These are phyloP conservation scores for Hypsizygus marmoreus DNA, from an alignment of 768 basidiomycete species.

Conservation along the genomic window DNA sequence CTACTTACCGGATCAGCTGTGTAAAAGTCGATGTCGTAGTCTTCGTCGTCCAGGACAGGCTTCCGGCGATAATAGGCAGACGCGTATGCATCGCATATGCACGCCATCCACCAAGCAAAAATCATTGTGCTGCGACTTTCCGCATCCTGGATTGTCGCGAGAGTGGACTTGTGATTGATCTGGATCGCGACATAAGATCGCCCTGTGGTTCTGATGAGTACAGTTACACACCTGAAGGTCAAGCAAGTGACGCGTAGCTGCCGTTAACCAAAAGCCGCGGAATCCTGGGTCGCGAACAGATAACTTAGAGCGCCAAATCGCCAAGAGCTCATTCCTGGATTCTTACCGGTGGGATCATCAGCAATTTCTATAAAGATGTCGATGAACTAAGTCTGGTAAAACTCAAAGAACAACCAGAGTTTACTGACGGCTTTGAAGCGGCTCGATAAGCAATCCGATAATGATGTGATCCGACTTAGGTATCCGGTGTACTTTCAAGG, in stretches of 20 bases:
- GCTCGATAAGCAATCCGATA: slow-evolving; percentile 79
- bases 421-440: slow-evolving; percentile 83
- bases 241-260: slow-evolving; percentile 75
- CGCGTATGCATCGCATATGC: slow-evolving; percentile 80
- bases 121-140: slow-evolving; percentile 84
- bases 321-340: slow-evolving; percentile 14
- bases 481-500: slow-evolving; percentile 82
- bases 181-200: slow-evolving; percentile 28
- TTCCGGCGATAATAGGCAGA: slow-evolving; percentile 85
- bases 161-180: slow-evolving; percentile 85
- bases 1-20: slow-evolving; percentile 62
- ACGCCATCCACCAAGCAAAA: slow-evolving; percentile 95
- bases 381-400: slow-evolving; percentile 11
- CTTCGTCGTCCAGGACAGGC: slow-evolving; percentile 84
- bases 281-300: too few relatives aligned
- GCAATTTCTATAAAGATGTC: slow-evolving; percentile 58
- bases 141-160: slow-evolving; percentile 69
- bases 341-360: slow-evolving; percentile 67
- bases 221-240: slow-evolving; percentile 63
- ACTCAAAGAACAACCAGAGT: slow-evolving; percentile 6
- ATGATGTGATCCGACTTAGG: slow-evolving; percentile 81
- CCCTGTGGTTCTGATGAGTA: slow-evolving; percentile 5
- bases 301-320: not conserved
- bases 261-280: slow-evolving; percentile 83
- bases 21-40: slow-evolving; percentile 90